phyloP scores from a whole-genome alignment of 345 rosid species.

The Schrenkiella parvula region DNA sequence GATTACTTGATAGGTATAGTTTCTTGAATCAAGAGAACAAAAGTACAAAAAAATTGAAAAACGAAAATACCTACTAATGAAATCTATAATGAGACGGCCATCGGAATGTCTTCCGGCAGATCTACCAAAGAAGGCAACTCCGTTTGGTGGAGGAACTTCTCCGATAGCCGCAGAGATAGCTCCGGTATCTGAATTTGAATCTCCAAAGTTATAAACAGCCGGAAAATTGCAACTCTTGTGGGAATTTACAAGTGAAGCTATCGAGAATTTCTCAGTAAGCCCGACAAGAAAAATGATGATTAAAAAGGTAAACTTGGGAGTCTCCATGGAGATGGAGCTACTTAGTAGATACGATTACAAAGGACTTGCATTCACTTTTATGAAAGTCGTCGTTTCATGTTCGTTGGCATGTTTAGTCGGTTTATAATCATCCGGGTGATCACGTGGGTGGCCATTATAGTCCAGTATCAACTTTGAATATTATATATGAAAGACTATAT shows the following conservation, averaged over 20 bases:
- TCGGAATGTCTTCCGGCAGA: constrained; percentile 64
- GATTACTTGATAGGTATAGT: neutral
- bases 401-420: neutral
- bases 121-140: constrained; percentile 68
- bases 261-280: neutral
- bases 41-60: neutral
- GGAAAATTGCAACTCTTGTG: constrained; percentile 30
- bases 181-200: constrained; percentile 78
- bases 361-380: too few species aligned
- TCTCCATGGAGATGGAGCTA: constrained; percentile 32
- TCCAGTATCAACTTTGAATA: neutral
- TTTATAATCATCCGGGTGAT: neutral
- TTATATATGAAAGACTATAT: neutral
- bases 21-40: neutral
- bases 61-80: constrained; percentile 36
- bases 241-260: neutral
- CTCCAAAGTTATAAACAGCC: constrained; percentile 71
- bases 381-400: constrained; percentile 23
- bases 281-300: constrained; percentile 24
- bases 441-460: neutral
- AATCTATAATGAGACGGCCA: constrained; percentile 70
- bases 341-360: too few species aligned
- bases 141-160: constrained; percentile 53
- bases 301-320: constrained; percentile 2
- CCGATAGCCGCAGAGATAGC: constrained; percentile 50